Base-by-base conservation (phyloP, 2,329 filamentous ascomycete species). In the Parastagonospora nodorum region DNA sequence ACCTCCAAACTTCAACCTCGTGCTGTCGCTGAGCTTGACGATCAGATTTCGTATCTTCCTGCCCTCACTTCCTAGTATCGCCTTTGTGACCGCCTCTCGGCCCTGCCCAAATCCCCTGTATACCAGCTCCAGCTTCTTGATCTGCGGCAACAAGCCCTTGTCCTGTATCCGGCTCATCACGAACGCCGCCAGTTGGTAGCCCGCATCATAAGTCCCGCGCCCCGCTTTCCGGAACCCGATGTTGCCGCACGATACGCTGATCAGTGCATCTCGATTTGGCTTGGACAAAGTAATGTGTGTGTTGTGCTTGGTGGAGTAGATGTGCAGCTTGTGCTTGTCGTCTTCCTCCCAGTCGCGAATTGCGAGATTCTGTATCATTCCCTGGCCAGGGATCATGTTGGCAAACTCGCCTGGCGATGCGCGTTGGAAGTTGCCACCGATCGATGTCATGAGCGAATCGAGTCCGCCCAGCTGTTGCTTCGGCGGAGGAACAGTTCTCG, bases 1-100 rank as follows among this genome's bases (percentile, higher is more conserved):
- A 69, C 94, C 95, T 77, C 92, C 94, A 80, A 97, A 96, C 81
- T 99, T 99, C 75, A 97, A 76, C 67, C 88, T 88, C 48, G 93
- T 97, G 35, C 85, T 82, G 77, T 99, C 94, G 29, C 89, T 86
- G 54, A 99, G 88, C 63, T 86, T 87, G 36, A 85, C 80, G 60
- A 99, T 89, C 78, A 89, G 86, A 29, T 82, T 79, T 61, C 91
- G 84, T 60, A 97, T 76, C 64, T 85, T 74, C 69, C 84, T 86
- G 50, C 94, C 94, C 74, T 99, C 93, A 16, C 82, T 86, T 31
- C 93, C 92, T 74, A 99, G 77, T 51, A 99, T 77, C 5, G 92
- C 89, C 82, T 97, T 99, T 47, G 87, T 87, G 45, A 92, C 88
- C 1, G 94, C 94, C 66, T 97, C 92, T 63, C 95, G 83, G 1